These are phyloP conservation scores for Nemania bipapillata DNA, from an alignment of 2,329 filamentous ascomycete species.

Conservation along the genomic window DNA sequence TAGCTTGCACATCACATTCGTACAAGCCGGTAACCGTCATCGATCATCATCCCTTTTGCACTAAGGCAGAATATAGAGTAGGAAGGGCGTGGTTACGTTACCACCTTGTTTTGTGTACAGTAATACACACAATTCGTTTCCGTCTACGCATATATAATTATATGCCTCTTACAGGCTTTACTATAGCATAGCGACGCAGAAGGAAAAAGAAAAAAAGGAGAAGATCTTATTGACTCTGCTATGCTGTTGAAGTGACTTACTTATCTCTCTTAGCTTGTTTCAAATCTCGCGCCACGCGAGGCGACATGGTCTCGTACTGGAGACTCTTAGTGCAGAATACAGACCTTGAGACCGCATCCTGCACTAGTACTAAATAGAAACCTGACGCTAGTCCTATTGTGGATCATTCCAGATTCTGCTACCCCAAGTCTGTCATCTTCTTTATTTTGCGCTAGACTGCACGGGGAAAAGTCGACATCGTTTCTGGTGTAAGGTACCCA, in stretches of 20 bases:
- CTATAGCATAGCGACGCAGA: neutral
- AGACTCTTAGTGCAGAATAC: no score
- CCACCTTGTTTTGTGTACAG: neutral
- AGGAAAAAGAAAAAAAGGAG: neutral
- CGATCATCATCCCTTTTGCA: neutral
- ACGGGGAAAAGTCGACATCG: neutral
- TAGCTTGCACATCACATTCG: constrained; percentile 35
- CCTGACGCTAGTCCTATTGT: constrained; percentile 14
- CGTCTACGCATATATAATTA: neutral
- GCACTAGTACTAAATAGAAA: no score
- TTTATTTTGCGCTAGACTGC: constrained; percentile 13
- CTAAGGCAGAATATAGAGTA: neutral
- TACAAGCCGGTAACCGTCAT: constrained; percentile 34
- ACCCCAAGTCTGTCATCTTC: constrained; percentile 10
- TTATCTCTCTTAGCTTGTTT: constrained; percentile 30
- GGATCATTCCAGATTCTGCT: constrained; percentile 10
- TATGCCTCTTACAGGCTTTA: neutral
- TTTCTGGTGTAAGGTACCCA: neutral
- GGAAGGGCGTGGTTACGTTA: neutral
- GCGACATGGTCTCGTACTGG: neutral
- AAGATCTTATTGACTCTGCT: neutral
- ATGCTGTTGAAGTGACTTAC: neutral
- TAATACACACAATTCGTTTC: neutral
- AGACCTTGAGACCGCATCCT: no score
- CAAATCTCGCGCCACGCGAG: constrained; percentile 23